A percentile compares a stretch with the other conserved stretches of the same genome.
phyloP scores from a whole-genome alignment of 1,284 basidiomycete genomes.

The Kalmanozyma brasiliensis region DNA sequence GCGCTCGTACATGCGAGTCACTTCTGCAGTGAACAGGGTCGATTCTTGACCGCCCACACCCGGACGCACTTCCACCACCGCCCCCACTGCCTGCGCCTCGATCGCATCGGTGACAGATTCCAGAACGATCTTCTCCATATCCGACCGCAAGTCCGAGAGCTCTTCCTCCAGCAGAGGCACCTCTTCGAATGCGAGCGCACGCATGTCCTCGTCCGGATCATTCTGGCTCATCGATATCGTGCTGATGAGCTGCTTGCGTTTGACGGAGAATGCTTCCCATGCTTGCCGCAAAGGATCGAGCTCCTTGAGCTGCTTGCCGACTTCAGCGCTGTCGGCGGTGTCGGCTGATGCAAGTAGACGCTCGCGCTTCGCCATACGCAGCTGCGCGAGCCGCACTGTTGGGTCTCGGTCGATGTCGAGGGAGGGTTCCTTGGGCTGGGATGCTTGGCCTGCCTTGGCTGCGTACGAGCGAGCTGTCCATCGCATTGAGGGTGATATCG shows the following conservation, averaged over 20 bases:
- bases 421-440: neutral
- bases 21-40: slow-evolving; percentile 80
- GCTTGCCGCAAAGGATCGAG: slow-evolving; percentile 72
- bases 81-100: slow-evolving; percentile 76
- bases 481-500: neutral
- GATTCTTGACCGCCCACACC: slow-evolving; percentile 94
- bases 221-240: slow-evolving; percentile 36
- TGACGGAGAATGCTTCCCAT: slow-evolving; percentile 71
- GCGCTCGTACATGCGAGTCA: slow-evolving; percentile 85
- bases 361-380: slow-evolving; percentile 41
- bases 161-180: slow-evolving; percentile 72
- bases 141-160: slow-evolving; percentile 72
- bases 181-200: slow-evolving; percentile 80
- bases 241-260: slow-evolving; percentile 70
- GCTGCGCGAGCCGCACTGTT: slow-evolving; percentile 33
- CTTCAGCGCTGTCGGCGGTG: slow-evolving; percentile 17
- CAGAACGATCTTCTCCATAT: slow-evolving; percentile 78
- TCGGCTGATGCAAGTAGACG: slow-evolving; percentile 22
- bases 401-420: slow-evolving; percentile 39
- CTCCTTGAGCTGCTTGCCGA: slow-evolving; percentile 70
- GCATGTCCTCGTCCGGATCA: slow-evolving; percentile 76
- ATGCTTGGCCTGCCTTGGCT: slow-evolving; percentile 3
- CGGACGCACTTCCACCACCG: slow-evolving; percentile 88
- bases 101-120: slow-evolving; percentile 72
- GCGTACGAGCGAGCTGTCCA: slow-evolving; percentile 4